These are phyloP conservation scores for Xanthoceras sorbifolium DNA, from an alignment of 345 rosid genomes.

Conservation along the genomic window DNA sequence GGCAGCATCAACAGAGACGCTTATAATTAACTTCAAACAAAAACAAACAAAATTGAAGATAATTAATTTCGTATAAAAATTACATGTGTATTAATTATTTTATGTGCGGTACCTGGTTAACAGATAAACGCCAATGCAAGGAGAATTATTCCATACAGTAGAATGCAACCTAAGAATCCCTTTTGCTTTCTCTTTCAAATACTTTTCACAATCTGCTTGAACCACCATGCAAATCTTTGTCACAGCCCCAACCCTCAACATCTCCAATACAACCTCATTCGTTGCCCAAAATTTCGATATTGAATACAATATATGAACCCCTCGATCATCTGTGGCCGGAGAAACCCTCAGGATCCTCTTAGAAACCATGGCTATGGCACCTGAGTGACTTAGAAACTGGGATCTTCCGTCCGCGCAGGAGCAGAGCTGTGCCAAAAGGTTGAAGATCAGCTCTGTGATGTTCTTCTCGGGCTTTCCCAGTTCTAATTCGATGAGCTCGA, in stretches of 20 bases:
- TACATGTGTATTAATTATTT: background rate
- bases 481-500: conserved; percentile 52
- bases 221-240: conserved; percentile 64
- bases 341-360: conserved; percentile 59
- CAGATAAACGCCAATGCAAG: conserved; percentile 57
- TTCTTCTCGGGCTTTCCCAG: conserved; percentile 46
- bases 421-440: conserved; percentile 46
- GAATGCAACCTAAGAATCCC: conserved; percentile 47
- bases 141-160: conserved; percentile 54
- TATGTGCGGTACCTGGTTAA: conserved; percentile 40
- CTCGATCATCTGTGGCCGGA: conserved; percentile 46
- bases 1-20: no score
- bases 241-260: conserved; percentile 64
- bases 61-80: no score
- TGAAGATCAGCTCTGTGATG: conserved; percentile 45
- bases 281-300: conserved; percentile 39
- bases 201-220: conserved; percentile 48
- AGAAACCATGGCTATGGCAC: conserved; percentile 48
- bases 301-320: conserved; percentile 36
- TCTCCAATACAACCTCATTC: conserved; percentile 41
- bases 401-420: conserved; percentile 52
- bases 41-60: no score
- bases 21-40: no score
- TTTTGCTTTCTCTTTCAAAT: conserved; percentile 50
- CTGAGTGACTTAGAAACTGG: conserved; percentile 43